Percentiles rank a stretch among this genome's conserved stretches.
Conservation (phyloP, 768 basidiomycete species). For the Melanogaster broomeanus region DNA sequence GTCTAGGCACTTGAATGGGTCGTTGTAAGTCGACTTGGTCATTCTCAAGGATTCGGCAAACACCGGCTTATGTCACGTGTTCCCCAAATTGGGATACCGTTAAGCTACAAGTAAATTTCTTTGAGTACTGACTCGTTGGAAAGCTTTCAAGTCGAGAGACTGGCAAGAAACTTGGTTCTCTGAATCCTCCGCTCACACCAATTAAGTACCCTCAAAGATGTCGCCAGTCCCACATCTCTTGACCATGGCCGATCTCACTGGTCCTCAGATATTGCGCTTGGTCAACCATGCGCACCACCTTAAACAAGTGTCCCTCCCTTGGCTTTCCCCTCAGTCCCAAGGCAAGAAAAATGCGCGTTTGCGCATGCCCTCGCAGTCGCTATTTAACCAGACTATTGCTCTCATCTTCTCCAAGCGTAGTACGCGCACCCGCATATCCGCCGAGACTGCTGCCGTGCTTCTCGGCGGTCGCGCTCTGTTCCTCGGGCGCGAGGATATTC, state of each 20-base stretch:
- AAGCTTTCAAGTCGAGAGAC: neutral
- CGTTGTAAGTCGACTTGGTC: constrained; percentile 10
- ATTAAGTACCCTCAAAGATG: constrained; percentile 11
- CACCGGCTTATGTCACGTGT: neutral
- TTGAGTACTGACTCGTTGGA: too few species aligned
- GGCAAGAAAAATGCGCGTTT: constrained; percentile 37
- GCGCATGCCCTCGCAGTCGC: constrained; percentile 69
- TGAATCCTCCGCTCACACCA: neutral
- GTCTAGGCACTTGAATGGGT: constrained; percentile 11
- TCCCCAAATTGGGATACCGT: neutral
- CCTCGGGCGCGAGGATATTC: constrained; percentile 87
- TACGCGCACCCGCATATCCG: constrained; percentile 87
- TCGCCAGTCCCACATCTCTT: constrained; percentile 66
- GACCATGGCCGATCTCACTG: constrained; percentile 86
- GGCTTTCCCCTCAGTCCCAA: constrained; percentile 55
- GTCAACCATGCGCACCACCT: constrained; percentile 64
- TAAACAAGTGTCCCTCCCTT: constrained; percentile 64
- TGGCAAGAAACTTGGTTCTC: too few species aligned
- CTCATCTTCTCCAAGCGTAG: constrained; percentile 92
- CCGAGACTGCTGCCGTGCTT: constrained; percentile 76
- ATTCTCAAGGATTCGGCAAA: constrained; percentile 5
- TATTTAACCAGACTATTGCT: constrained; percentile 84
- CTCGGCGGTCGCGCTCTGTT: constrained; percentile 92
- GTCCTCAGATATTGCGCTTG: constrained; percentile 68
- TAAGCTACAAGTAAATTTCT: neutral